Conservation (phyloP, 148 eudicot genomes). For the Rhododendron williamsianum region DNA sequence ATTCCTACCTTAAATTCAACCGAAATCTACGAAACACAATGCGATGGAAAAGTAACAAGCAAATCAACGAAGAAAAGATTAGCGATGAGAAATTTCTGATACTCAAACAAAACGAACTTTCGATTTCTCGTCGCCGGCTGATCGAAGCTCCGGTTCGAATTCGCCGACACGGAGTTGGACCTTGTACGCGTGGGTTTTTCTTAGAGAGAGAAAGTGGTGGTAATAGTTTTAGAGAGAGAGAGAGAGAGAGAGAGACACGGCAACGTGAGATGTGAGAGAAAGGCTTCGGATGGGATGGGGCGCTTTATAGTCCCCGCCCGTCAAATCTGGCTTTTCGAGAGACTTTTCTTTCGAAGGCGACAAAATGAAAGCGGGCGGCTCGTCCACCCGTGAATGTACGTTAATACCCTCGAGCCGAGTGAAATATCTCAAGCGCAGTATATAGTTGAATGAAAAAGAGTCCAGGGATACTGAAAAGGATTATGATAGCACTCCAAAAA, state of each 20-base stretch:
- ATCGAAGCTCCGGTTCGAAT: conserved; percentile 1
- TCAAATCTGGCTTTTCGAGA: neutral
- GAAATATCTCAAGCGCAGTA: neutral
- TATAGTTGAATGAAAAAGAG: neutral
- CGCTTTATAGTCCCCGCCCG: neutral
- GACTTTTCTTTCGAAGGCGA: neutral
- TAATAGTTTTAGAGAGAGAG: neutral
- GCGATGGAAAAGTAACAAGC: neutral
- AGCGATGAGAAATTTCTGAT: neutral
- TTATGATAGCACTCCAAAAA: too few species aligned
- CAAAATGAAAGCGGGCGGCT: neutral
- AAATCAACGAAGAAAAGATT: neutral
- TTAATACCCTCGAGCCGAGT: neutral
- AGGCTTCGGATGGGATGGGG: neutral
- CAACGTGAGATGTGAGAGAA: neutral
- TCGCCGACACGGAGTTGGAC: neutral
- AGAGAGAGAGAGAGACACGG: neutral
- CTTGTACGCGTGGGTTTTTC: neutral
- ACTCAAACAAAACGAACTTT: conserved; percentile 14
- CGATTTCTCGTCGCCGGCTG: conserved; percentile 2
- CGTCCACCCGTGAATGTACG: neutral
- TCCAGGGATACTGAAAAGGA: too few species aligned
- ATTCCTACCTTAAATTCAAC: conserved; percentile 2
- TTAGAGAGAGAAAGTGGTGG: neutral
- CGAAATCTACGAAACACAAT: neutral